Base-by-base conservation (phyloP, 441 rosid genomes). In the Populus hybrid region DNA sequence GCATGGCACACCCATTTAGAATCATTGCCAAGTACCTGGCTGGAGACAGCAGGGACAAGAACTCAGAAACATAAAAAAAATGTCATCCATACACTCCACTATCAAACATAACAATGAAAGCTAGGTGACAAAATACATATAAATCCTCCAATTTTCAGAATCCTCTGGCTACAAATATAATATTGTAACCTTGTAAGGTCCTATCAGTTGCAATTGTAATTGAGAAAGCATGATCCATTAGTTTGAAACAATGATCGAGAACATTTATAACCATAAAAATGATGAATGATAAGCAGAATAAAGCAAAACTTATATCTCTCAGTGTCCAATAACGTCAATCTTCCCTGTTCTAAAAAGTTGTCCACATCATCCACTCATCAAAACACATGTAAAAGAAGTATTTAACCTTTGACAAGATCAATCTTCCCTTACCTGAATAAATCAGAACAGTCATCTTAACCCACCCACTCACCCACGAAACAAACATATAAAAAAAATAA, bases 1-100 rank as follows among this genome's bases (percentile, higher is more conserved):
- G 77, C 61, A 82, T 73, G 80, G 83, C 76, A 76, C 83, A 84
- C 66, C 92, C 91, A 81, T 80, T 89, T 40, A 84, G 73, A 88
- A 90, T 83, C 88, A 84, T 91, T 61, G 74, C 81, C 69, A 83
- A 56, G 75, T 9, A 80, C 85, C 87, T 76, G 74, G 31, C 33
- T 53, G 53, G 42, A 77, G 21, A 70, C 71, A 66, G 64, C 21
- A 66, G 20, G 61, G 59, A 50, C 31, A 61, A 73, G 9, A 59
- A 59, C 42, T 61, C 9, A 67, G 16, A 23, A 6, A 14, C 24
- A 12, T 16, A 59, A 24, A 33, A 18, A 50, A 18, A 53, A 53
- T 11, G 50, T 10, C 21, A 53, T 53, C 61, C 61, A 16, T 18
- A 45, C 56, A 1, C 21, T 53, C 21, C n/a, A 6, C 61, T 16